Base-by-base conservation (phyloP, 2,329 filamentous ascomycete genomes). In the Colletotrichum euphorbiae region DNA sequence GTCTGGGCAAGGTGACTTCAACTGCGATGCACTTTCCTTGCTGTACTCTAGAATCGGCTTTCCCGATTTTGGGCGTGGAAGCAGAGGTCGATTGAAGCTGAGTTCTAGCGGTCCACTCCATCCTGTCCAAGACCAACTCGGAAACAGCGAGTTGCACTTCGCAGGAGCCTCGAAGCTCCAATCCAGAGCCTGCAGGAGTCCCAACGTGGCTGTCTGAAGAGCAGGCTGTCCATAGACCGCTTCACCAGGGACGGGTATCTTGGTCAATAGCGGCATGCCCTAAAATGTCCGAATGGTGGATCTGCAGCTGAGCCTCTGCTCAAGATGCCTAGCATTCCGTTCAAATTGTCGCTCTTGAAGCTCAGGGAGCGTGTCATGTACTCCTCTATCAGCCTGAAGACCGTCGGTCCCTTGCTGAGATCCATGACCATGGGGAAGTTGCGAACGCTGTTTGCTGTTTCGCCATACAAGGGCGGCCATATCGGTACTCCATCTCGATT, bases 41-140 rank as follows among this genome's bases (percentile, higher is more conserved):
- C 17, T 17, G 12, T 4, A 15, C 15, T 33, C 24, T 5, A 52
- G 19, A 36, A 52, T 17, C 1, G 8, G 17, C n/a, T 36, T 36
- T 15, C 50, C 31, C 9, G 2, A 31, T 12, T 31, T 6, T n/a
- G 17, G 24, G 31, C 5, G 17, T 2, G 31, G 24, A 0, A 17
- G 17, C 50, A 17, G 9, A 19, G 50, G 24, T 11, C 31, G 28
- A 17, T 52, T 28, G 31, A 52, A 52, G 31, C 28, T 19, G 8
- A 52, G n/a, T 3, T 38, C 50, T 17, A 52, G 50, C 4, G 50
- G 50, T n/a, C 50, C 50, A 33, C 33, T 19, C 50, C 50, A 38
- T 17, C 50, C 50, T 17, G 28, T n/a, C 57, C 57, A 60, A 5
- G 57, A 60, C 57, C 57, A 50, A 43, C 57, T 60, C 15, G 57